Evolutionary conservation across 768 basidiomycete genomes (phyloP).

Genomic region (Kwoniella sp.): DNA sequence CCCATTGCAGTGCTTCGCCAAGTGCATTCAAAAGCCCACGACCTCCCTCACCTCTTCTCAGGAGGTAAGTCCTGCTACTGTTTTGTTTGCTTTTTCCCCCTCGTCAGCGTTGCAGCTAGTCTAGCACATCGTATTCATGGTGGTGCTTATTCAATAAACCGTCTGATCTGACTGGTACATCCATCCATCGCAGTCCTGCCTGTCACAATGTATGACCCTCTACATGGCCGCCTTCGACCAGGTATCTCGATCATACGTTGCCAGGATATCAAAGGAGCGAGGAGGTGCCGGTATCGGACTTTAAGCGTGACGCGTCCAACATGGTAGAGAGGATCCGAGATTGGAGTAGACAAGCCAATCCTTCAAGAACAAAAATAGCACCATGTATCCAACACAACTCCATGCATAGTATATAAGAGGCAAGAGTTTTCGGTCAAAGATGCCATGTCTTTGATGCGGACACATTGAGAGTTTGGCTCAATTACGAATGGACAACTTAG

Average conservation of each 20-base stretch:
- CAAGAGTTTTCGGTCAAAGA: not conserved
- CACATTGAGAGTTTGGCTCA: too few species aligned
- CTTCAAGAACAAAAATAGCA: not conserved
- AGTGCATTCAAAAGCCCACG: constrained; percentile 49
- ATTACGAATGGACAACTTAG: too few species aligned
- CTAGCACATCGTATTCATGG: too few species aligned
- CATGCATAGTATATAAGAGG: constrained; percentile 17
- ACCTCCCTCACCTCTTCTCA: constrained; percentile 51
- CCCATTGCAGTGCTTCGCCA: constrained; percentile 51
- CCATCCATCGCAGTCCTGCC: constrained; percentile 43
- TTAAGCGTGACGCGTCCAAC: not conserved
- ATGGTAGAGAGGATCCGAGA: not conserved
- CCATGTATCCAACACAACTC: constrained; percentile 21
- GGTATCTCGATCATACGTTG: constrained; percentile 50
- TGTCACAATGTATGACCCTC: constrained; percentile 53
- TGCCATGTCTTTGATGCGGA: too few species aligned
- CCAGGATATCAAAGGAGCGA: constrained; percentile 50
- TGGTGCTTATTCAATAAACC: too few species aligned
- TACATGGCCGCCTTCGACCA: constrained; percentile 56
- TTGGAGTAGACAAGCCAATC: too few species aligned
- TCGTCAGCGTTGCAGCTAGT: not conserved
- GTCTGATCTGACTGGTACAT: not conserved
- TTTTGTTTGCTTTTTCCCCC: not conserved
- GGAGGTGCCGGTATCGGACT: constrained; percentile 23
- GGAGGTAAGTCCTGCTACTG: constrained; percentile 36